phyloP scores from a whole-genome alignment of 2,329 filamentous ascomycete genomes.

The Phialemoniopsis sp. region DNA sequence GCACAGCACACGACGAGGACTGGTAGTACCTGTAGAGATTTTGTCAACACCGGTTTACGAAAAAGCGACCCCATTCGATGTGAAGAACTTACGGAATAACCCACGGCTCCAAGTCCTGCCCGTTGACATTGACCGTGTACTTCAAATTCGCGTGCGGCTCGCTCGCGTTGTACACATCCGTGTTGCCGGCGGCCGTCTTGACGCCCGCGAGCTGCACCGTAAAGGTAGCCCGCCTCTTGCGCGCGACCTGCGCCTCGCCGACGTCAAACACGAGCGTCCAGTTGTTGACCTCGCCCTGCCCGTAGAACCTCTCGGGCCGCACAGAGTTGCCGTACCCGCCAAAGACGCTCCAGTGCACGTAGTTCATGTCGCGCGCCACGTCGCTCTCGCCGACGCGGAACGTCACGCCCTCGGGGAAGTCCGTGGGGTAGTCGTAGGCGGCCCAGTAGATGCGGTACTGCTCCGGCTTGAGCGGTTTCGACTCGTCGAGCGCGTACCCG shows the following conservation, averaged over 20 bases:
- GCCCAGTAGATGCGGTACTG: slow-evolving; percentile 60
- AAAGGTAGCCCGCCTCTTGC: slow-evolving; percentile 46
- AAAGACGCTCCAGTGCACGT: slow-evolving; percentile 63
- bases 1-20: slow-evolving; percentile 55
- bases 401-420: slow-evolving; percentile 55
- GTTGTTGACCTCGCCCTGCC: slow-evolving; percentile 47
- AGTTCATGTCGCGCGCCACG: slow-evolving; percentile 50
- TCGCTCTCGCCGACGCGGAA: slow-evolving; percentile 53
- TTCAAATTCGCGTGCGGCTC: slow-evolving; percentile 50
- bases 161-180: slow-evolving; percentile 50
- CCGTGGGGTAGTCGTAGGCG: slow-evolving; percentile 52
- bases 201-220: slow-evolving; percentile 60
- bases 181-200: slow-evolving; percentile 60
- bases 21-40: slow-evolving; percentile 40
- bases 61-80: slow-evolving; percentile 1
- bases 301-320: slow-evolving; percentile 35
- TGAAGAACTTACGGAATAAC: slow-evolving; percentile 43
- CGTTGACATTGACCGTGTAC: slow-evolving; percentile 37
- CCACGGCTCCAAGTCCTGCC: slow-evolving; percentile 43
- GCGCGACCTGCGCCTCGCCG: slow-evolving; percentile 30
- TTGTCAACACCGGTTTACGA: slow-evolving; percentile 1
- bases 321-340: slow-evolving; percentile 47
- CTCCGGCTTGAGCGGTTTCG: slow-evolving; percentile 45
- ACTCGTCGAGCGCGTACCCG: slow-evolving; percentile 43
- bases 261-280: slow-evolving; percentile 55